Evolutionary conservation across 1,284 basidiomycete species (phyloP), one percentile per base, ranked within the genome.

Genomic region (Cutaneotrichosporon sp.): DNA sequence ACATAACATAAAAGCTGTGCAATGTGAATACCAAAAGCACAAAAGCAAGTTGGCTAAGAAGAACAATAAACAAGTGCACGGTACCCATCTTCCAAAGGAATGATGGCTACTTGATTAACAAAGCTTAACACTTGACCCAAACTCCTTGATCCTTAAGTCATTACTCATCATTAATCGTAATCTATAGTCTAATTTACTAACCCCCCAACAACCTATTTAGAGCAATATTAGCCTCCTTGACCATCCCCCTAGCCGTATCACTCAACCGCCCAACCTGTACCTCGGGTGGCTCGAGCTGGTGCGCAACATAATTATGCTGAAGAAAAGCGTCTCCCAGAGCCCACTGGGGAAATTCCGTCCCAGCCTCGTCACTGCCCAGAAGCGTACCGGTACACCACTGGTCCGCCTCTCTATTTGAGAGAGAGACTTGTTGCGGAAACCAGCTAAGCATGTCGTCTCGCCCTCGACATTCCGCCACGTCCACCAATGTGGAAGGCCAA

Each of bases 281-380:
- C 51, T 53, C 51, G 13, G 51, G 51, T 10, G 83, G 83, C 62
- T 79, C 77, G 69, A 81, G 81, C 55, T 81, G 74, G 73, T 79
- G 82, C 8, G 77, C 74, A 11, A 79, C 78, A 73, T 84, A 84
- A 42, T 83, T 82, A 65, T 83, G 83, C 77, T 92, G 92, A 56
- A 98, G 85, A 85, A 99, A 98, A 0, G 91, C 90, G 75, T 95
- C 94, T n/a, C 95, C 95, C 50, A 97, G 82, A 70, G 97, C 95
- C 90, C 92, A 97, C 5, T 53, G 51, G 14, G 51, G 30, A 18
- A 53, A 32, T 30, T 53, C 31, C 31, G 30, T 13, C 18, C 31
- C 31, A 11, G 16, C n/a, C 31, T 6, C 51, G 11, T 16, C 51
- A 30, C 30, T 30, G 14, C 31, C 14, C 5, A 53, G 3, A 9